Base-by-base conservation (phyloP, 2,329 filamentous ascomycete genomes). In the Alternaria gansuensis region DNA sequence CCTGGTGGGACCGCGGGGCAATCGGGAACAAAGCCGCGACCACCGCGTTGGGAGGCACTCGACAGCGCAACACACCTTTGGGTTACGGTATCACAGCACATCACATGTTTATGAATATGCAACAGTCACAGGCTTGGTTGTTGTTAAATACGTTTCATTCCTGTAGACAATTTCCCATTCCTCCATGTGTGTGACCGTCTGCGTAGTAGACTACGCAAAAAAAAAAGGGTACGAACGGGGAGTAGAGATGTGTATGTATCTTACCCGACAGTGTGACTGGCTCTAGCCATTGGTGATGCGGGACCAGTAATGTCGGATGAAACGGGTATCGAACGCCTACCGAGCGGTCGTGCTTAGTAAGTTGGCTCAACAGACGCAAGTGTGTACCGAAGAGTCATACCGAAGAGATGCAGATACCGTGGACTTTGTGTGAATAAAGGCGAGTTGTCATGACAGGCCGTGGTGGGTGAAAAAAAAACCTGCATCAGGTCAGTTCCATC, bases 281-380 rank as follows among this genome's bases (percentile, higher is more conserved):
- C 46, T 40, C 46, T 43, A 49, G 14, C 40, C 33, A 33, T 51
- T 11, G 23, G 17, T 21, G 23, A 26, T 34, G 31, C 33, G 33
- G 36, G 40, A 45, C 34, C 45, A 45, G 36, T 33, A 33, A 53
- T 33, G 46, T 28, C 55, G 54, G 34, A 54, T 41, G 48, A 43
- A 39, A 28, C 49, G 70, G 66, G 70, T 74, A 72, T 73, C 59
- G 43, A 65, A 68, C 67, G 70, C 69, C 70, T 67, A 51, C 64
- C 57, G 59, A 65, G 64, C 57, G 40, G 57, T 58, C 53, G 64
- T 62, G 60, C 60, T 71, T 71, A 72, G 69, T 63, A 48, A 55
- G 37, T 51, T 51, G 51, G 54, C 54, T 52, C 64, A 54, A 36
- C 9, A 50, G 41, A 48, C 54, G 36, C 46, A 59, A 29, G 52